Percentiles rank a stretch among this genome's conserved stretches.
Conservation (phyloP, 306 rosid genomes). For the Vachellia pachyceras region DNA sequence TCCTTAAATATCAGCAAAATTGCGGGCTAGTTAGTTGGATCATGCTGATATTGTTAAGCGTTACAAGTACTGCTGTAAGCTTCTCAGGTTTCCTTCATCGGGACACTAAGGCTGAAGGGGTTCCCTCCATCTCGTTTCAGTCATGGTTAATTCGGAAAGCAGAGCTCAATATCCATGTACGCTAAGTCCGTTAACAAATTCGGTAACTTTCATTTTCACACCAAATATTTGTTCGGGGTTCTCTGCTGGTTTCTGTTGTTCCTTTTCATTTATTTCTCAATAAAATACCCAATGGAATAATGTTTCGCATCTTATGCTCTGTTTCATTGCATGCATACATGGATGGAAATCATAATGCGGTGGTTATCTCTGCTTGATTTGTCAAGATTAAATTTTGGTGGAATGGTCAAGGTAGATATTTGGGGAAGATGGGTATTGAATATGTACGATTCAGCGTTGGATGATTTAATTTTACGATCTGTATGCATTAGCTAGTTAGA, state of each 20-base stretch:
- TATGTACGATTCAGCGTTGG: background rate
- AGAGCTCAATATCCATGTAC: background rate
- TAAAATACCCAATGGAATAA: background rate
- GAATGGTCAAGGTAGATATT: background rate
- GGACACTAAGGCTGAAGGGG: background rate
- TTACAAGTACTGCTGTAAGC: background rate
- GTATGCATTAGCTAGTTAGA: background rate
- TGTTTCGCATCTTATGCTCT: conserved; percentile 1
- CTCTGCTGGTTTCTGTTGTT: background rate
- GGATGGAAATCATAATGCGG: conserved; percentile 25
- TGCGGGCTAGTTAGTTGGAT: no score
- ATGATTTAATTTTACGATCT: conserved; percentile 15
- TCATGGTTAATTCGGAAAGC: background rate
- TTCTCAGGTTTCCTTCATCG: background rate
- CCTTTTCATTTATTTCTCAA: background rate
- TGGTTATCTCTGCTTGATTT: background rate
- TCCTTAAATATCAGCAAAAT: no score
- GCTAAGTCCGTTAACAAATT: background rate
- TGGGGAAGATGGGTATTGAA: background rate
- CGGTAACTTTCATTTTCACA: background rate
- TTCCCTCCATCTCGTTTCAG: background rate
- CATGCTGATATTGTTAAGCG: background rate
- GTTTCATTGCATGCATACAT: background rate
- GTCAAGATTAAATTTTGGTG: conserved; percentile 11
- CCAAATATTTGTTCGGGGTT: background rate